Evolutionary conservation across 2,329 filamentous ascomycete genomes (phyloP), one percentile per base, ranked within the genome.

Genomic region (Thermochaetoides dissita): DNA sequence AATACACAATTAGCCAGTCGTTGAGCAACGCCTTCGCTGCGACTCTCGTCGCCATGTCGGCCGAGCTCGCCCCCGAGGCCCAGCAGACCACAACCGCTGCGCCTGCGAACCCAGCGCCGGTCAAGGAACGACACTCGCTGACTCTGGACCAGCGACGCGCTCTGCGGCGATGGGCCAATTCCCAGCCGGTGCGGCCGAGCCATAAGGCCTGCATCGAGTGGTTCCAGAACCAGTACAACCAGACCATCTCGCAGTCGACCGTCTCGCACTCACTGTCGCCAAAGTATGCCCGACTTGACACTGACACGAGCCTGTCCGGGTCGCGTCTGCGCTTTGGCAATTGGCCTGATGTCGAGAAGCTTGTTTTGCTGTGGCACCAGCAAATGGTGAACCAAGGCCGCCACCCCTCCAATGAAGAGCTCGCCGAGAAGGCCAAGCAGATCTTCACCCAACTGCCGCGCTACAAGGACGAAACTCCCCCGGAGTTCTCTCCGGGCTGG

Each of bases 121-220:
- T 57, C 38, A 67, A 63, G 47, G 73, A 77, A 57, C 71, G 74
- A 8, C 71, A 76, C 50, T 76, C 73, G 1, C 59, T 78, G 41
- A 76, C 74, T 17, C 71, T 78, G 45, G 73, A 78, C 53, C 74
- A 78, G 56, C 72, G 74, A 31, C 72, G 74, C 48, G 71, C 72
- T 28, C 63, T 78, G 40, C 71, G 74, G 24, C 65, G 70, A 48
- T 78, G 74, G 74, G 74, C 73, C 24, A 72, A 72, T 51, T 63
- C 63, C 34, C 74, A 77, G 53, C 59, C 67, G 10, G 65, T 69
- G 28, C 68, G 74, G 2, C 74, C 74, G 6, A 73, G 69, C 28
- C 74, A 78, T 58, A 74, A 74, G 58, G 66, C 70, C 31, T 77
- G 74, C 62, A 77, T 77, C 53, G 72, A 77, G 53, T 78, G 74